Evolutionary conservation across 2,329 filamentous ascomycete species (phyloP).

Genomic region (Daldinia sp.): DNA sequence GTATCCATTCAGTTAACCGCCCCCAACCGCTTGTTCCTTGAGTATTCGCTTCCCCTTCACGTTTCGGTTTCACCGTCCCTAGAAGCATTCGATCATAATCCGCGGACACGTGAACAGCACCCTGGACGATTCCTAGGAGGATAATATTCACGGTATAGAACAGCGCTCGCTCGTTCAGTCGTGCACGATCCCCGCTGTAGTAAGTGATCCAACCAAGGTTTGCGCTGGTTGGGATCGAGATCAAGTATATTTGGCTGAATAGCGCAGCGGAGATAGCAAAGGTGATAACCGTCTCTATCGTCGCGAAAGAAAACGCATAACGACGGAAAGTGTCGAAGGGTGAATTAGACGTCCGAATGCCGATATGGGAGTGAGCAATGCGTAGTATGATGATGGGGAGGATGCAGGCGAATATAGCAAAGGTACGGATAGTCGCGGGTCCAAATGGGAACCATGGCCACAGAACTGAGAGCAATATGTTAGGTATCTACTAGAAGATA

Average conservation of each 20-base stretch:
- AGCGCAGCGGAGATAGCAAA: conserved; percentile 83
- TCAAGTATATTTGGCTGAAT: conserved; percentile 85
- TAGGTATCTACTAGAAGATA: not conserved
- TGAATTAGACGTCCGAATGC: conserved; percentile 77
- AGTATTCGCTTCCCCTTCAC: conserved; percentile 41
- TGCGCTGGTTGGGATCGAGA: conserved; percentile 69
- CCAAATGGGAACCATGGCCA: conserved; percentile 91
- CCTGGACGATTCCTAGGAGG: conserved; percentile 76
- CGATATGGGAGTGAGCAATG: conserved; percentile 84
- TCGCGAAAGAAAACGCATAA: conserved; percentile 68
- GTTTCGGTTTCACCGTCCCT: conserved; percentile 52
- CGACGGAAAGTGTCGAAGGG: conserved; percentile 72
- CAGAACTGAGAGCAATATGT: conserved; percentile 63
- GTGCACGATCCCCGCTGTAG: conserved; percentile 76
- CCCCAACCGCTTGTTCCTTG: conserved; percentile 41
- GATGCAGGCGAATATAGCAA: conserved; percentile 80
- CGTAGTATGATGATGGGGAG: conserved; percentile 86
- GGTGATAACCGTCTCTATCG: conserved; percentile 77
- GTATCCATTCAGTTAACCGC: conserved; percentile 59
- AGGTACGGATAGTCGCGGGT: conserved; percentile 77
- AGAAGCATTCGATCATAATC: conserved; percentile 79
- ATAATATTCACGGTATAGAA: conserved; percentile 80
- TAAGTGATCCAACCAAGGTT: conserved; percentile 80
- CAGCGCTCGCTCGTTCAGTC: conserved; percentile 87
- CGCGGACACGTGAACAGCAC: conserved; percentile 74